Base-by-base conservation (phyloP, 164 flowering plant species). In the Sedum album region DNA sequence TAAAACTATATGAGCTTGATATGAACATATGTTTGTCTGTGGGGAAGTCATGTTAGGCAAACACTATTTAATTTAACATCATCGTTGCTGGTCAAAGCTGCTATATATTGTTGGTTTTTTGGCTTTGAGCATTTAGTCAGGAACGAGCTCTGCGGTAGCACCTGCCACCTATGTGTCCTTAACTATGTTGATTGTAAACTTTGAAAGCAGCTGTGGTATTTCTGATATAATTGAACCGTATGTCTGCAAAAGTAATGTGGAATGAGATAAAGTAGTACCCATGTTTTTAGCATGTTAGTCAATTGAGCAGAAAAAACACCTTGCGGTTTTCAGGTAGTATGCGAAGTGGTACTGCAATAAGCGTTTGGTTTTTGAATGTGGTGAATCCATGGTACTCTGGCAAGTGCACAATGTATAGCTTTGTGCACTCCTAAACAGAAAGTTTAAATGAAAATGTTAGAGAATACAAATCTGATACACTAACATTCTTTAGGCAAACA, bases 211-310 rank as follows among this genome's bases (percentile, higher is more conserved):
- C 76, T 79, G 86, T 5, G 94, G 94, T 15, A 88, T 78, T 68
- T 85, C 87, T n/a, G 94, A 71, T 61, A 90, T 86, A 48, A 90
- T 66, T 0, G 82, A 79, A 26, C 96, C 90, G 70, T 90, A 90
- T 44, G 88, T 84, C 96, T 87, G 51, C 85, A 82, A 64, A 69
- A 71, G 38, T 44, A 68, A 68, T 7, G 10, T 10, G 46, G 31
- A 23, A 48, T 17, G 20, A 46, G n/a, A 41, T n/a, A 13, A 41
- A 66, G 25, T 26, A 38, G 0, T 14, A 7, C 14, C 31, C 70
- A 48, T n/a, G n/a, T n/a, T n/a, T n/a, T n/a, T n/a, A n/a, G n/a
- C n/a, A n/a, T n/a, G n/a, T n/a, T n/a, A n/a, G n/a, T n/a, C n/a
- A n/a, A n/a, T n/a, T n/a, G n/a, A n/a, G n/a, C n/a, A n/a, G n/a